phyloP scores from a whole-genome alignment of 2,329 filamentous ascomycete genomes.

The Colletotrichum sp. region DNA sequence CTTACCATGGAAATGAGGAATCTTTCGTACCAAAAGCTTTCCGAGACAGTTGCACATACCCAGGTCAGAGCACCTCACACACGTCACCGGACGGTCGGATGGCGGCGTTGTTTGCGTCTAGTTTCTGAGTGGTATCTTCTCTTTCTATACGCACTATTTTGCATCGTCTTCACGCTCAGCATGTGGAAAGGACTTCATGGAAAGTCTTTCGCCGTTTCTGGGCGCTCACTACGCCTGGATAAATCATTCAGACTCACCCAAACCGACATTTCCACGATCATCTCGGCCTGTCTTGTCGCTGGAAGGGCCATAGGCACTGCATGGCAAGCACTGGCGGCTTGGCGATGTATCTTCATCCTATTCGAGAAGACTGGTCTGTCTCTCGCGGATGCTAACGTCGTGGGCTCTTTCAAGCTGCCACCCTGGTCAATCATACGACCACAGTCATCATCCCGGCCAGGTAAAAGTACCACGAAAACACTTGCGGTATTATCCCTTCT shows the following conservation, averaged over 20 bases:
- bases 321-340: background rate
- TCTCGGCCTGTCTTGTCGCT: background rate
- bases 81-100: rapidly evolving
- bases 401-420: background rate
- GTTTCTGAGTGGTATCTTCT: background rate
- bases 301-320: background rate
- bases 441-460: rapidly evolving
- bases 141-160: background rate
- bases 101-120: background rate
- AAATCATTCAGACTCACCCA: background rate
- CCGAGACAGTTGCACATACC: background rate
- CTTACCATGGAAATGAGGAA: no score
- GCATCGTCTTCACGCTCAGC: background rate
- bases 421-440: rapidly evolving
- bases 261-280: background rate
- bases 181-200: background rate
- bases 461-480: rapidly evolving
- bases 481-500: background rate
- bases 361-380: background rate
- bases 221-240: background rate
- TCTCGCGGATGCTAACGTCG: background rate
- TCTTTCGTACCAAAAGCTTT: background rate
- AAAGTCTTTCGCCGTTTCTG: background rate
- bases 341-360: background rate
- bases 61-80: background rate